A percentile compares a stretch with the other conserved stretches of the same genome.
phyloP scores from a whole-genome alignment of 2,329 filamentous ascomycete species.

The Mollisia scopiformis region DNA sequence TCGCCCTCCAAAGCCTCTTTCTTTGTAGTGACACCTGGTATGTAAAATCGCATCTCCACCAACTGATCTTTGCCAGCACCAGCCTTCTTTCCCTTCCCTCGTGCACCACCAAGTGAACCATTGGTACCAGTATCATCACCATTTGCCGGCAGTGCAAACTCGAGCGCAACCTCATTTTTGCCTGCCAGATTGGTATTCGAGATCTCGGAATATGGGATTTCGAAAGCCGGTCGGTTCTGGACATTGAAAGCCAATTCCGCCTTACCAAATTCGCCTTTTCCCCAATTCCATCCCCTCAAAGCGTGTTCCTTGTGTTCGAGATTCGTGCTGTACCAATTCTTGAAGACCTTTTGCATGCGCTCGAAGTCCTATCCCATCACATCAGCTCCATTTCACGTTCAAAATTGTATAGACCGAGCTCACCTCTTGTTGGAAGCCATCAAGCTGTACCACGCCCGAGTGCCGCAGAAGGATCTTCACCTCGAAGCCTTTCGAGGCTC shows the following conservation, averaged over 20 bases:
- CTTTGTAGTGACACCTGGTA: slow-evolving; percentile 85
- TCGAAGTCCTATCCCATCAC: slow-evolving; percentile 71
- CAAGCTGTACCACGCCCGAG: slow-evolving; percentile 86
- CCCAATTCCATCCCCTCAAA: slow-evolving; percentile 98
- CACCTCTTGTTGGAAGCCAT: slow-evolving; percentile 90
- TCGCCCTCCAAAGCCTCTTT: slow-evolving; percentile 66
- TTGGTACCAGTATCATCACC: slow-evolving; percentile 74
- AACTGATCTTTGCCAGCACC: slow-evolving; percentile 89
- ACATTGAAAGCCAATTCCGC: slow-evolving; percentile 96
- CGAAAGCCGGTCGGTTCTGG: slow-evolving; percentile 93
- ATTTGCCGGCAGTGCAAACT: slow-evolving; percentile 80
- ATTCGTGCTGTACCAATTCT: slow-evolving; percentile 95
- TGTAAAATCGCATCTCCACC: slow-evolving; percentile 98
- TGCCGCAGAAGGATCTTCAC: slow-evolving; percentile 87
- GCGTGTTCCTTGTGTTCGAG: slow-evolving; percentile 94
- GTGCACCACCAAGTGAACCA: slow-evolving; percentile 72
- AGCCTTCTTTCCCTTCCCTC: slow-evolving; percentile 82
- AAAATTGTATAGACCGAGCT: slow-evolving; percentile 19
- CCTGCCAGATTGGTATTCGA: slow-evolving; percentile 97
- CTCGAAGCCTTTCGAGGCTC: slow-evolving; percentile 89
- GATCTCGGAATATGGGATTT: slow-evolving; percentile 96
- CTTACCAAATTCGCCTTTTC: slow-evolving; percentile 95
- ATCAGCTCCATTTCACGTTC: too few relatives aligned
- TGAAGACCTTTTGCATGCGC: slow-evolving; percentile 88
- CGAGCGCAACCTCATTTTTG: slow-evolving; percentile 96